Base-by-base conservation (phyloP, 768 basidiomycete species). In the Hericium erinaceus region DNA sequence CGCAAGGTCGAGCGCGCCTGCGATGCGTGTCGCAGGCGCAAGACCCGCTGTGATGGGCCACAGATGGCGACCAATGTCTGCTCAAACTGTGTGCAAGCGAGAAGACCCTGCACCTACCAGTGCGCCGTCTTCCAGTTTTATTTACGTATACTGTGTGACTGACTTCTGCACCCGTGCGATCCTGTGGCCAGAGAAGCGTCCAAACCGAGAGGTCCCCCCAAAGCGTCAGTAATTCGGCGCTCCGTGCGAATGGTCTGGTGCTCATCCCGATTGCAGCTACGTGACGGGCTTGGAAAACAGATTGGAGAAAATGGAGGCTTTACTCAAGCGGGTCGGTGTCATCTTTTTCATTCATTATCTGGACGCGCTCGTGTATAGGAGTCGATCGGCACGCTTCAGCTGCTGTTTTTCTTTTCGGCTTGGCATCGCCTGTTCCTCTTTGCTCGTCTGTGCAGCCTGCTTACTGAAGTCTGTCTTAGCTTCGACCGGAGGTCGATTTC, bases 401-500 rank as follows among this genome's bases (percentile, higher is more conserved):
- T 33, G 33, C 33, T 33, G 33, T 33, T 6, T 33, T 33, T 10
- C 33, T 33, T 10, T 33, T 33, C 9, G 33, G 9, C 33, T 33
- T 33, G 33, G 33, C 33, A 33, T 33, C 33, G 33, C 33, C 5
- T 6, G 6, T 33, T 7, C 33, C 33, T 8, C 5, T 13, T n/a
- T 13, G 12, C n/a, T 33, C 50, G 24, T 46, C 24, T 51, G 52
- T 33, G 12, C 15, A 46, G 16, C 16, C 16, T 46, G n/a, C 44
- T 46, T 7, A 20, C 44, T 46, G 44, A 46, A 46, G 2, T 2
- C n/a, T 46, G 44, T 20, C 49, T 61, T 64, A 89, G 87, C 73
- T 88, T 61, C 77, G 75, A 28, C 87, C 87, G 33, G 79, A 80
- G 59, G 66, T 70, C 48, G 83, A 87, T 65, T 84, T 86, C 65